Base-by-base conservation (phyloP, 805 yeast genomes). In the Yamadazyma kitorensis region DNA sequence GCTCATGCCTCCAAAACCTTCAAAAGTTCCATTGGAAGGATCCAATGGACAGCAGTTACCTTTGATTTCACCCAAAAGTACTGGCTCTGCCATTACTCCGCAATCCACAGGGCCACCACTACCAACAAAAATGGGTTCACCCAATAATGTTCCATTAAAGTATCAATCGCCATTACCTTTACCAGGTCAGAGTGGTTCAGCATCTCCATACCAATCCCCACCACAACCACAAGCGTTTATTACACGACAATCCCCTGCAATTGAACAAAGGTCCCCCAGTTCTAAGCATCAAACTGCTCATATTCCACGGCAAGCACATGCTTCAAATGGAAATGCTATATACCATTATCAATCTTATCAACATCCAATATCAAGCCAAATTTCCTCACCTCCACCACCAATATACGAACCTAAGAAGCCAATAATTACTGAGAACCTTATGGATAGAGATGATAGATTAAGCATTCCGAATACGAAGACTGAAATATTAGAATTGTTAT, bases 141-240 rank as follows among this genome's bases (percentile, higher is more conserved):
- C 8, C 11, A 3, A 12, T 17, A 27, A 15, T 6, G 16, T 39
- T 35, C 44, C 44, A 3, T 16, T 45, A 22, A 61, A 55, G 33
- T 61, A 61, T 35, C 59, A 53, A 34, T 33, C 53, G 2, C 68
- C 68, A n/a, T 43, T 51, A 14, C 59, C 64, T 0, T 38, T 57
- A 12, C 65, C 61, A 15, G 14, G 9, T n/a, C n/a, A n/a, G n/a
- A n/a, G n/a, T n/a, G 22, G 9, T 19, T 19, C 22, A 19, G 9
- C 22, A 19, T 19, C 7, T 19, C 34, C 27, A 17, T 12, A 10
- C 10, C 8, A 32, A 21, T 12, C 37, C 24, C 26, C 23, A 29
- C 30, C 31, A 24, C 21, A 10, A 8, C 16, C 24, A 28, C 23
- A n/a, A n/a, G n/a, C n/a, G n/a, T n/a, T n/a, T n/a, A n/a, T n/a